phyloP scores from a whole-genome alignment of 768 basidiomycete genomes.

The Kwoniella sp. region DNA sequence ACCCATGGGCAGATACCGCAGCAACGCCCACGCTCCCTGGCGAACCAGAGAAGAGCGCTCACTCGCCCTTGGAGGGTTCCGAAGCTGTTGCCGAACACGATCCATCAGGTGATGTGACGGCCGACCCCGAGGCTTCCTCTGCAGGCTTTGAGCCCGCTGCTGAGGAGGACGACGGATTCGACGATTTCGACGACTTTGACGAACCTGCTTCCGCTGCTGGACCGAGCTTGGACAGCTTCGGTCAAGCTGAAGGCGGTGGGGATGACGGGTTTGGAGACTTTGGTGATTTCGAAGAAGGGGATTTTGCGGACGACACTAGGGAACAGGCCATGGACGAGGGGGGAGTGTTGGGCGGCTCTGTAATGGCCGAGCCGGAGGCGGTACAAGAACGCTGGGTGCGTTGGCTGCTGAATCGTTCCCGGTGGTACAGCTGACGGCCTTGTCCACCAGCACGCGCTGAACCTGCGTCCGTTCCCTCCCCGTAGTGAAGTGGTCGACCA shows the following conservation, averaged over 20 bases:
- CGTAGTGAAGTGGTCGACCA: slow-evolving; percentile 59
- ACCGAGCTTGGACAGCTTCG: slow-evolving; percentile 23
- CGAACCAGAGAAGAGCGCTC: background rate
- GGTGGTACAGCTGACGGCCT: background rate
- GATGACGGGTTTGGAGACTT: slow-evolving; percentile 63
- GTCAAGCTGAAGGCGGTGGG: background rate
- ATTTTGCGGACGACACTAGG: slow-evolving; percentile 38
- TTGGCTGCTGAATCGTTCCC: background rate
- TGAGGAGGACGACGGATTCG: slow-evolving; percentile 50
- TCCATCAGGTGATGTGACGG: background rate
- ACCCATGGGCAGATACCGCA: slow-evolving; percentile 43
- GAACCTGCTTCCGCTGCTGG: slow-evolving; percentile 52
- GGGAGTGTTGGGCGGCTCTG: slow-evolving; percentile 47
- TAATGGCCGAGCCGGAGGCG: slow-evolving; percentile 6
- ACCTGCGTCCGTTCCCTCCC: slow-evolving; percentile 63
- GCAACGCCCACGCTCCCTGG: slow-evolving; percentile 11
- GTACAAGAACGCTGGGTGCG: slow-evolving; percentile 24
- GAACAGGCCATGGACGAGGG: slow-evolving; percentile 20
- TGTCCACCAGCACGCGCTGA: slow-evolving; percentile 59
- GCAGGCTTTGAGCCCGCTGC: background rate
- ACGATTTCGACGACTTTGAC: slow-evolving; percentile 59
- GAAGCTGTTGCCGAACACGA: background rate
- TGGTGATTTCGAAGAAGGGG: slow-evolving; percentile 63
- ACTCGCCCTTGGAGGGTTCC: background rate
- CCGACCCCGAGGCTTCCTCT: background rate